Percentiles rank a stretch among this genome's conserved stretches.
Conservation (phyloP, 345 rosid genomes). For the Eucalyptus caleyi region DNA sequence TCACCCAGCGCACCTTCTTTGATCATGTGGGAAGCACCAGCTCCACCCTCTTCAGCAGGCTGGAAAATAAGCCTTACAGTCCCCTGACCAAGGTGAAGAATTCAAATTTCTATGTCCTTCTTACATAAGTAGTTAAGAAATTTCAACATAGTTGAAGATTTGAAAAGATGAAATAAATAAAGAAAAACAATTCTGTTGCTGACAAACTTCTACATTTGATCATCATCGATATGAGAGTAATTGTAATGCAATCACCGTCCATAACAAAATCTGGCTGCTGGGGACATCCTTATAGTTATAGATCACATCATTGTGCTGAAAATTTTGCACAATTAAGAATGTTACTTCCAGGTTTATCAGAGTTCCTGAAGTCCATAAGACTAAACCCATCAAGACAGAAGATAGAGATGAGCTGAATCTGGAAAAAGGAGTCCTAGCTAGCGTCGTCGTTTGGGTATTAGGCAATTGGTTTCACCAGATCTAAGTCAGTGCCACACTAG, state of each 20-base stretch:
- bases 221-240: neutral
- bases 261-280: neutral
- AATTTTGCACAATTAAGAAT: neutral
- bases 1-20: conserved; percentile 80
- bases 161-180: neutral
- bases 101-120: neutral
- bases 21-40: conserved; percentile 79
- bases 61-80: conserved; percentile 83
- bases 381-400: neutral
- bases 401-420: neutral
- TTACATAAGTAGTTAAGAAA: neutral
- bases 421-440: neutral
- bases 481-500: neutral
- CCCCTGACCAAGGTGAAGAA: conserved; percentile 32
- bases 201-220: neutral
- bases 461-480: neutral
- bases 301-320: neutral
- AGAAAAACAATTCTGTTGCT: neutral
- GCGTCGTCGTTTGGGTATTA: neutral
- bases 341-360: neutral
- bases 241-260: neutral
- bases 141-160: neutral
- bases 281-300: neutral
- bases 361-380: neutral
- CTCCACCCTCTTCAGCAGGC: conserved; percentile 92